Base-by-base conservation (phyloP, 2,329 filamentous ascomycete species). In the Pseudogymnoascus sp. region DNA sequence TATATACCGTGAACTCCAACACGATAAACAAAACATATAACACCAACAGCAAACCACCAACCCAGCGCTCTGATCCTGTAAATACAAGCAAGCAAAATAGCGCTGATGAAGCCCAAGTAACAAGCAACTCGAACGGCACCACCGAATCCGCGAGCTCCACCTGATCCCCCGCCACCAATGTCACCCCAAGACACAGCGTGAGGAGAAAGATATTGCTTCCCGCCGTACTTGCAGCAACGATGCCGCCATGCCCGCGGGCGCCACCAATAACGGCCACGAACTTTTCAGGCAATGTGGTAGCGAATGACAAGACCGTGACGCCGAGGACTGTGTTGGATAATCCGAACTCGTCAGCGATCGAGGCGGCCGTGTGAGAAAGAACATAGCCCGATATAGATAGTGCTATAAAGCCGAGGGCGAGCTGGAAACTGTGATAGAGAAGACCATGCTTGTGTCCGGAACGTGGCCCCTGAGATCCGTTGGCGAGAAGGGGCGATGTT, bases 151-250 rank as follows among this genome's bases (percentile, higher is more conserved):
- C 65, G 9, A 74, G 62, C 53, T 65, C 63, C 6, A 68, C 66
- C 2, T 69, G 56, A 65, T 73, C 69, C 8, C 69, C 72, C 42
- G 67, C 67, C 16, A 74, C 56, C 62, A 75, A 73, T 25, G 76
- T 64, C 12, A 79, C 71, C 0, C 79, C 81, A 14, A 77, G 70
- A 67, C 81, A 84, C 3, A 84, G 71, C 1, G 79, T 78, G 14
- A 83, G 71, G 34, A 84, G 71, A 68, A 84, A 84, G 36, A 84
- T 80, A 64, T 84, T 84, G 65, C 80, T 82, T 3, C 80, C 81
- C 0, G 77, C 80, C 3, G 80, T 81, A 49, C 79, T 82, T 0
- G 81, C 82, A 5, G 80, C 78, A 7, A 84, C 68, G 56, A 84
- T 81, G 1, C 80, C 80, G 1, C 71, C 69, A 16, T 82, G 77